Conservation (phyloP, 345 rosid species). For the Acer negundo region DNA sequence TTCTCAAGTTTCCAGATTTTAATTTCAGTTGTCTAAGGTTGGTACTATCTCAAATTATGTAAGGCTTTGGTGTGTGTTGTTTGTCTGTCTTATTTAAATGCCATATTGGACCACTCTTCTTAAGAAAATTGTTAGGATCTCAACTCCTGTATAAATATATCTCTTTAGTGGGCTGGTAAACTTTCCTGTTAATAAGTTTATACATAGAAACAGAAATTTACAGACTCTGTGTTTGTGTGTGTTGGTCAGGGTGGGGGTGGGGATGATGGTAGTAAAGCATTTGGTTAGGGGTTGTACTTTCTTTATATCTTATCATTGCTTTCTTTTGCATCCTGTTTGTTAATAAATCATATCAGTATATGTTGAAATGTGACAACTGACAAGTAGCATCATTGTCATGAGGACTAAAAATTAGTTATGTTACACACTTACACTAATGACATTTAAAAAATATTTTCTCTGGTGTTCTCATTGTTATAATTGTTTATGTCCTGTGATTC, state of each 20-base stretch:
- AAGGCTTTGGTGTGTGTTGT: neutral
- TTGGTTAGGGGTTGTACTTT: constrained; percentile 3
- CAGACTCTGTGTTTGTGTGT: neutral
- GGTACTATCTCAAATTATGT: neutral
- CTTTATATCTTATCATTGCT: neutral
- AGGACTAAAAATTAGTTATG: neutral
- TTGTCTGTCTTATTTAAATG: constrained; percentile 1
- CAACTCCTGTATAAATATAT: neutral
- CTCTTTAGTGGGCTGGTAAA: neutral
- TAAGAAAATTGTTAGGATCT: neutral
- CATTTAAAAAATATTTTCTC: neutral
- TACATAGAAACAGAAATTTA: neutral
- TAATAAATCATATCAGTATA: neutral
- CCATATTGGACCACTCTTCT: neutral
- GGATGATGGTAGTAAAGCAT: neutral
- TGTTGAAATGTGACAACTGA: neutral
- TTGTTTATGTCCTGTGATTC: neutral
- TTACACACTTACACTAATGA: neutral
- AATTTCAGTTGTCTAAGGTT: constrained; percentile 1
- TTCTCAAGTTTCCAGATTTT: neutral
- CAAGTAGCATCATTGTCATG: neutral
- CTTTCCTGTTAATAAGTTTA: neutral
- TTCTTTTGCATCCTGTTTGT: neutral
- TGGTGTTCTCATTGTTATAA: neutral
- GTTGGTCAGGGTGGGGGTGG: neutral